These are phyloP conservation scores for Phoenix roebelenii DNA, from an alignment of 176 grass and related monocot genomes.

Conservation along the genomic window DNA sequence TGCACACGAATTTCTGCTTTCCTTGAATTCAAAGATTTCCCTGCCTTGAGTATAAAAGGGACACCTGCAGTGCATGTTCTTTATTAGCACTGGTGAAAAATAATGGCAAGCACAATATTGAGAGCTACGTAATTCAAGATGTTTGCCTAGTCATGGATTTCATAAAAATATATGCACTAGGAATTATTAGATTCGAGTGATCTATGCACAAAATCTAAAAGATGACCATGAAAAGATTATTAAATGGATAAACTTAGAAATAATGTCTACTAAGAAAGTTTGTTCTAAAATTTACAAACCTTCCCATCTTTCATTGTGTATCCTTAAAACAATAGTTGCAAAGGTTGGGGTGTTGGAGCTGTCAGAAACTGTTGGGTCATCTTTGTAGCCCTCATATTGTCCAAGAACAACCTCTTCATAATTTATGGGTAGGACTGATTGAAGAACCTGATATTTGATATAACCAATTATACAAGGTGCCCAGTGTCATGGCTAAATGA, in stretches of 20 bases:
- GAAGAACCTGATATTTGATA: constrained; percentile 60
- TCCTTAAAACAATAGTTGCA: constrained; percentile 75
- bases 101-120: neutral
- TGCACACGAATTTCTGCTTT: constrained; percentile 99
- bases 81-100: constrained; percentile 20
- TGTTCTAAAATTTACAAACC: constrained; percentile 25
- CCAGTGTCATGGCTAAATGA: neutral
- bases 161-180: too few relatives aligned
- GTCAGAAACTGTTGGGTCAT: constrained; percentile 94
- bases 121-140: too few relatives aligned
- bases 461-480: neutral
- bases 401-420: constrained; percentile 87
- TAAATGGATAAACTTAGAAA: too few relatives aligned
- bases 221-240: too few relatives aligned
- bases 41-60: constrained; percentile 97
- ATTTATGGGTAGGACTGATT: constrained; percentile 86
- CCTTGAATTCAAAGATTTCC: constrained; percentile 87
- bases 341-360: constrained; percentile 96
- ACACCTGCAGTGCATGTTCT: constrained; percentile 54
- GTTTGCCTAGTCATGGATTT: too few relatives aligned
- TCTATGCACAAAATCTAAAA: too few relatives aligned
- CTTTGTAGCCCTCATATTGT: constrained; percentile 94
- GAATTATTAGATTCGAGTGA: too few relatives aligned
- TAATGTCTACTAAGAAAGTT: too few relatives aligned
- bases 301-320: constrained; percentile 99